phyloP scores from a whole-genome alignment of 495 filamentous ascomycete genomes.

The Aspergillus sclerotiicarbonarius region DNA sequence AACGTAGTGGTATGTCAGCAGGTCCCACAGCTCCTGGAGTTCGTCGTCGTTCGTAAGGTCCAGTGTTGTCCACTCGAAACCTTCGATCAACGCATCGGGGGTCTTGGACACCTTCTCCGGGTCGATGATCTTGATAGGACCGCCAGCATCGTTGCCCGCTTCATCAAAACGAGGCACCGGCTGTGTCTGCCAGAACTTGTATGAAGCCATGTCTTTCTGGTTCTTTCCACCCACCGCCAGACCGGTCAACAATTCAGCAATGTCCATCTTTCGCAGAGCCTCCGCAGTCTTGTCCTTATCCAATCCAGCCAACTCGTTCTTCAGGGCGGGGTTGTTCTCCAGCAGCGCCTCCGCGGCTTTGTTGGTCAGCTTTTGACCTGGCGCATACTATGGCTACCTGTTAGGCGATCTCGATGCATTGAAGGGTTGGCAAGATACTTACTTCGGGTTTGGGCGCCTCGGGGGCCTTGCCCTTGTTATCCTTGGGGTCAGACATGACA shows the following conservation, averaged over 20 bases:
- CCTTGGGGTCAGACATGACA: constrained; percentile 40
- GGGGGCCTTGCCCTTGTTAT: constrained; percentile 42
- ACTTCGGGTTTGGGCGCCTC: constrained; percentile 21
- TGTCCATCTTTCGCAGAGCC: constrained; percentile 66
- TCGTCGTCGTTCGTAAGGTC: constrained; percentile 69
- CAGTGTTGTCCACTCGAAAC: constrained; percentile 92
- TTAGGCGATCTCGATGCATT: constrained; percentile 16
- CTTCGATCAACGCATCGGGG: constrained; percentile 61
- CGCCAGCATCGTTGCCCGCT: constrained; percentile 45
- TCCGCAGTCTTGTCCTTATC: constrained; percentile 53
- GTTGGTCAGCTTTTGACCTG: constrained; percentile 36
- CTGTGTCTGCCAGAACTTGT: constrained; percentile 98
- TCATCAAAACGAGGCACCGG: constrained; percentile 83
- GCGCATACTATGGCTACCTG: constrained; percentile 27
- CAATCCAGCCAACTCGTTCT: constrained; percentile 45
- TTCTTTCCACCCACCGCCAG: constrained; percentile 75
- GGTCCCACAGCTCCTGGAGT: constrained; percentile 80
- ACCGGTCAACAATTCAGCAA: constrained; percentile 81
- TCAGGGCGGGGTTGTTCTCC: constrained; percentile 51
- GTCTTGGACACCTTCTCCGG: constrained; percentile 72
- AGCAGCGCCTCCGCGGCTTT: constrained; percentile 45
- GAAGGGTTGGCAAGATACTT: constrained; percentile 6
- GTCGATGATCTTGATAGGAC: constrained; percentile 68
- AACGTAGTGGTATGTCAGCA: constrained; percentile 90
- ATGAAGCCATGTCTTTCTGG: constrained; percentile 89